phyloP scores from a whole-genome alignment of 345 rosid genomes.

The Gossypium stocksii region DNA sequence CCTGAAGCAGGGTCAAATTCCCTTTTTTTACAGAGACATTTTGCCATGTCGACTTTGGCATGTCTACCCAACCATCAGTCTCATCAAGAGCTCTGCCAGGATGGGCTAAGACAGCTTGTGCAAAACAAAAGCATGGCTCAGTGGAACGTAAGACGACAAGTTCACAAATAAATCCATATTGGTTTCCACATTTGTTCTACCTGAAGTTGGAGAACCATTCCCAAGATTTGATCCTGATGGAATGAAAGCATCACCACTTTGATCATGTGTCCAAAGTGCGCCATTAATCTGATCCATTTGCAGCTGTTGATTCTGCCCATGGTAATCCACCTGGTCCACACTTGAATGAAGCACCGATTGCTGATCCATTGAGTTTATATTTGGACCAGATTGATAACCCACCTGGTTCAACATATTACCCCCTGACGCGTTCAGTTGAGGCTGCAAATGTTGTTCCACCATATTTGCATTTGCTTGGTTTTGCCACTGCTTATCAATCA shows the following conservation, averaged over 20 bases:
- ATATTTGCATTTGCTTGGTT: not conserved
- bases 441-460: not conserved
- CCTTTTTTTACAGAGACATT: constrained; percentile 28
- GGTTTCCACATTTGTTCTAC: constrained; percentile 31
- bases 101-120: constrained; percentile 37
- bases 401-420: not conserved
- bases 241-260: constrained; percentile 15
- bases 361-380: not conserved
- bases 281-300: constrained; percentile 28
- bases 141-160: constrained; percentile 9
- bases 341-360: constrained; percentile 16
- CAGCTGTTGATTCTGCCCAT: constrained; percentile 31
- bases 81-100: constrained; percentile 46
- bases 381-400: not conserved
- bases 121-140: constrained; percentile 28
- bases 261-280: constrained; percentile 42
- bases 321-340: constrained; percentile 20
- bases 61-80: constrained; percentile 40
- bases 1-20: constrained; percentile 42
- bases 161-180: constrained; percentile 7
- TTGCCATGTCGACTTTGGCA: constrained; percentile 34
- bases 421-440: constrained; percentile 3
- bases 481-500: constrained; percentile 19
- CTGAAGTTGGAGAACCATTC: constrained; percentile 31
- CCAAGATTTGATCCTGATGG: constrained; percentile 24